These are phyloP conservation scores for Paramecium sexaurelia DNA, from an alignment of 73 alveolate species.

Conservation along the genomic window DNA sequence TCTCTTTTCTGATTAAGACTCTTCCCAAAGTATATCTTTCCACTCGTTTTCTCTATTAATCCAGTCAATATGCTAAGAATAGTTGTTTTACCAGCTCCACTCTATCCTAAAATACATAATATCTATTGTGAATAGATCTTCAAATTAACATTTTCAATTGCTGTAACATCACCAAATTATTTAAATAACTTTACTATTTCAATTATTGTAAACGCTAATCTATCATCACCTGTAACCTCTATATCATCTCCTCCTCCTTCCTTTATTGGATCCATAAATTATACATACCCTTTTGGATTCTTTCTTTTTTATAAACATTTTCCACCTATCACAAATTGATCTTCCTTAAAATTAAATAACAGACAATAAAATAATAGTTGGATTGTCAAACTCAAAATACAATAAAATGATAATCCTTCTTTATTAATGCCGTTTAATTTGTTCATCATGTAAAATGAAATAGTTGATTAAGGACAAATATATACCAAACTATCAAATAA, in stretches of 20 bases:
- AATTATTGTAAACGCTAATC: background rate
- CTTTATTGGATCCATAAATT: background rate
- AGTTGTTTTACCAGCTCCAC: slow-evolving; percentile 99
- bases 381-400: background rate
- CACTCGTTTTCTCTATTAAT: slow-evolving; percentile 70
- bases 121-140: slow-evolving; percentile 91
- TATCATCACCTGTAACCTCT: background rate
- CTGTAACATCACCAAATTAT: background rate
- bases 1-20: slow-evolving; percentile 73
- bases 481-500: background rate
- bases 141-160: slow-evolving; percentile 58
- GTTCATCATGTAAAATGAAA: background rate
- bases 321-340: background rate
- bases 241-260: background rate
- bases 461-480: background rate
- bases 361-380: background rate
- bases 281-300: background rate
- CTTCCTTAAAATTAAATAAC: background rate
- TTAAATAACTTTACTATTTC: background rate
- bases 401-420: background rate
- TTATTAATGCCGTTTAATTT: background rate
- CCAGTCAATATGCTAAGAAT: slow-evolving; percentile 93
- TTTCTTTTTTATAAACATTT: background rate
- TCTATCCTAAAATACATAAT: slow-evolving; percentile 97
- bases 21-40: slow-evolving; percentile 73